These are phyloP conservation scores for Amphicarpaea edgeworthii DNA, from an alignment of 306 rosid species.

Conservation along the genomic window DNA sequence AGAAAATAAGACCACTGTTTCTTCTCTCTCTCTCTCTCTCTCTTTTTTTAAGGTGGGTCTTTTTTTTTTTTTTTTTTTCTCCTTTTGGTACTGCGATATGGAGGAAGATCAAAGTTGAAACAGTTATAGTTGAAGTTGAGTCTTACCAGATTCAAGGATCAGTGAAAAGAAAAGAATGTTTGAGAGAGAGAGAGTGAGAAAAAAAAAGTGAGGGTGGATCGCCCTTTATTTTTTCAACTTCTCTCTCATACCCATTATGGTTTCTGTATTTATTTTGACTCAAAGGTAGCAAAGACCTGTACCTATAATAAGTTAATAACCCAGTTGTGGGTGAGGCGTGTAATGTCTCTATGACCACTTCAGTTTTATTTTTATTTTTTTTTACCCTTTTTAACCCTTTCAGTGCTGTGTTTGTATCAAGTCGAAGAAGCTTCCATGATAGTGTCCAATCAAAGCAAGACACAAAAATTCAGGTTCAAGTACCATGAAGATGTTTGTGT, in stretches of 20 bases:
- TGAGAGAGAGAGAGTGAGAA: constrained; percentile 38
- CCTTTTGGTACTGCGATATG: constrained; percentile 31
- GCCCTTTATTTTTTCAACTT: not conserved
- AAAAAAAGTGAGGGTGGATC: constrained; percentile 40
- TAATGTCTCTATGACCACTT: not conserved
- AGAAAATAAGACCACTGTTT: constrained; percentile 44
- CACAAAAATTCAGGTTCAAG: constrained; percentile 13
- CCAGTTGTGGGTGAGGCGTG: not conserved
- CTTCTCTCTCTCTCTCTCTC: too few species aligned
- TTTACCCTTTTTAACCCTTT: not conserved
- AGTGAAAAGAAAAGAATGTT: constrained; percentile 55
- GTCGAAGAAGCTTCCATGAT: constrained; percentile 49
- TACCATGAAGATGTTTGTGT: constrained; percentile 7
- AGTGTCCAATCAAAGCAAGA: constrained; percentile 23
- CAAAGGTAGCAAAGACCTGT: not conserved
- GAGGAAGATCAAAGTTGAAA: constrained; percentile 54
- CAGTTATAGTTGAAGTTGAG: constrained; percentile 39
- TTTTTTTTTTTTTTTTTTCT: constrained; percentile 3
- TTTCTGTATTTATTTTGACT: constrained; percentile 37
- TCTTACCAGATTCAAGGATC: constrained; percentile 52
- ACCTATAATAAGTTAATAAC: not conserved
- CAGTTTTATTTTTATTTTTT: not conserved
- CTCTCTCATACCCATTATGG: not conserved
- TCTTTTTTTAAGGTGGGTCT: constrained; percentile 32
- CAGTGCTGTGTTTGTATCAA: constrained; percentile 26